Conservation (phyloP, 805 yeast species). For the Wickerhamomyces alni region DNA sequence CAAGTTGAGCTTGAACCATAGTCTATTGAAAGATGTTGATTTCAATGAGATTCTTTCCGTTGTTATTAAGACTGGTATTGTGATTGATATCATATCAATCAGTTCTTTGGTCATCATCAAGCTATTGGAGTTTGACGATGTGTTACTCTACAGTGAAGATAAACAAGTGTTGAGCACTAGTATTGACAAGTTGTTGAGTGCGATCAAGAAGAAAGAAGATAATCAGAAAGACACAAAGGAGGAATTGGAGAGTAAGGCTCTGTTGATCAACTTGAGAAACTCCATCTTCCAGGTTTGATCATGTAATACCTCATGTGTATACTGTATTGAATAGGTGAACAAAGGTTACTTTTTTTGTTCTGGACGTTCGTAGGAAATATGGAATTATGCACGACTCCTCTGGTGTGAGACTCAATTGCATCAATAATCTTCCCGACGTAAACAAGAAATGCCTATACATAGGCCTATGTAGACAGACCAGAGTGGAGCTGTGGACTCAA, state of each 20-base stretch:
- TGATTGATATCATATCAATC: constrained; percentile 26
- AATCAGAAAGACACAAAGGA: constrained; percentile 24
- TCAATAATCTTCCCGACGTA: no score
- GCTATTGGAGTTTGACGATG: constrained; percentile 22
- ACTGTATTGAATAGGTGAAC: no score
- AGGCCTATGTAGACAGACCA: no score
- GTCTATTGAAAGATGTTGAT: constrained; percentile 21
- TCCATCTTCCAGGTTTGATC: constrained; percentile 8
- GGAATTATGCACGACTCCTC: no score
- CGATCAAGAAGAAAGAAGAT: constrained; percentile 24
- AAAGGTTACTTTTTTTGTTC: no score
- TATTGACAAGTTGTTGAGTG: constrained; percentile 21
- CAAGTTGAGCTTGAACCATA: constrained; percentile 33
- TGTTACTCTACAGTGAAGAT: constrained; percentile 13
- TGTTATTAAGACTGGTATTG: constrained; percentile 33
- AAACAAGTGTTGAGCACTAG: constrained; percentile 16
- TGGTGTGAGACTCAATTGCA: no score
- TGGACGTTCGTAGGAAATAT: no score
- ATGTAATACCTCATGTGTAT: neutral
- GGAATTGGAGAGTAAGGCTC: constrained; percentile 23
- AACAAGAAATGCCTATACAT: no score
- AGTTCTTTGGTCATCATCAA: constrained; percentile 22
- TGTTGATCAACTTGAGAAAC: constrained; percentile 18
- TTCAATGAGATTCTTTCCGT: constrained; percentile 28
- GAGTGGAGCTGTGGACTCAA: no score